A percentile compares a stretch with the other conserved stretches of the same genome.
phyloP scores from a whole-genome alignment of 352 stramenopile genomes.

The Phytophthora foliorum region DNA sequence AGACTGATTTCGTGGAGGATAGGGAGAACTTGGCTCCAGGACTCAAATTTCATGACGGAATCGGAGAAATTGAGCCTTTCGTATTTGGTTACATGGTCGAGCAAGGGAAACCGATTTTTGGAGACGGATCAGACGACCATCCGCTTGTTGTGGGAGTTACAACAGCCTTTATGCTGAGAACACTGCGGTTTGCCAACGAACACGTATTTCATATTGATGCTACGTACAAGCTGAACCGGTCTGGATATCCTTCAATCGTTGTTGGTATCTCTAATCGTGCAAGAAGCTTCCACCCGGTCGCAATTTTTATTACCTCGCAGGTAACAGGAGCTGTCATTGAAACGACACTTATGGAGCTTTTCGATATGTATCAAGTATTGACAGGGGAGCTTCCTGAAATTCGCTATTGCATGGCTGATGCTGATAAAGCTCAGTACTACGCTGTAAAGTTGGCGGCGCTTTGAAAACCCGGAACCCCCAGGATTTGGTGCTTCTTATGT shows the following conservation, averaged over 20 bases:
- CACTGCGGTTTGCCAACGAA: background rate
- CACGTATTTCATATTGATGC: slow-evolving; percentile 9
- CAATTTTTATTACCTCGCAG: background rate
- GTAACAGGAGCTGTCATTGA: background rate
- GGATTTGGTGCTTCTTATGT: background rate
- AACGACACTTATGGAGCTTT: background rate
- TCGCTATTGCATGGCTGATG: slow-evolving; percentile 1
- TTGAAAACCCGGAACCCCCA: background rate
- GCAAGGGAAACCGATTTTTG: slow-evolving; percentile 3
- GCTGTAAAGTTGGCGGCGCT: background rate
- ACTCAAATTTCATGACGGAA: background rate
- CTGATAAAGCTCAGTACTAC: slow-evolving; percentile 8
- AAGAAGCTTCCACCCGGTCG: background rate
- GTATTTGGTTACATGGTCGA: background rate
- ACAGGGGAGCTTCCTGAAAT: background rate
- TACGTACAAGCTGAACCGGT: slow-evolving; percentile 16
- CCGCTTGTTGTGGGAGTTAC: slow-evolving; percentile 10
- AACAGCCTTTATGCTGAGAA: slow-evolving; percentile 2
- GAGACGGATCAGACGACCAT: background rate
- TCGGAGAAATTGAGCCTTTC: background rate
- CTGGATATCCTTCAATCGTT: slow-evolving; percentile 7
- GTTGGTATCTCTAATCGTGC: background rate
- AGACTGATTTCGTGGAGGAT: slow-evolving; percentile 10
- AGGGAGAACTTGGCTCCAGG: background rate
- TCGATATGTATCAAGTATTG: background rate